These are phyloP conservation scores for Naganishia vishniacii DNA, from an alignment of 768 basidiomycete genomes.

Conservation along the genomic window DNA sequence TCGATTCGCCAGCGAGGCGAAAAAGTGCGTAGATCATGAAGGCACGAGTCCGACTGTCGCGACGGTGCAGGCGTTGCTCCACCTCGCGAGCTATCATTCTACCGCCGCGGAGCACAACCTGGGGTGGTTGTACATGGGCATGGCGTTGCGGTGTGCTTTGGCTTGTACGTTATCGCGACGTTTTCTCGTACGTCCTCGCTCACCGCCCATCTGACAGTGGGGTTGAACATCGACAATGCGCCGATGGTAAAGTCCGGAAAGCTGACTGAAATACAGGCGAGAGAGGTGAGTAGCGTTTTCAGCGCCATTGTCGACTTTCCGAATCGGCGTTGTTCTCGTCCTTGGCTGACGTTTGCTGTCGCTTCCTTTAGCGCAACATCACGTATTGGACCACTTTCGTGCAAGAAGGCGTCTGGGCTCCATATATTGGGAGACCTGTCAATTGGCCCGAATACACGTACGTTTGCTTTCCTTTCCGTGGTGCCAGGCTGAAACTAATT, in stretches of 20 bases:
- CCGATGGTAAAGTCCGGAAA: conserved; percentile 33
- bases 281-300: conserved; percentile 29
- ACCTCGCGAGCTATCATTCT: conserved; percentile 51
- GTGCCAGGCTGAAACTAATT: not conserved
- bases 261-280: conserved; percentile 33
- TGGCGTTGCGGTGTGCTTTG: conserved; percentile 36
- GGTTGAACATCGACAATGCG: conserved; percentile 38
- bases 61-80: conserved; percentile 51
- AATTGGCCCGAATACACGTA: conserved; percentile 35
- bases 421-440: conserved; percentile 38
- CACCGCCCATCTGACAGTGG: conserved; percentile 31
- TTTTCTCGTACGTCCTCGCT: not conserved
- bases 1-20: conserved; percentile 50
- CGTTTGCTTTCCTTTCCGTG: not conserved
- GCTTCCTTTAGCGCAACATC: conserved; percentile 30
- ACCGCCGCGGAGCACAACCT: conserved; percentile 51
- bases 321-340: too few relatives aligned
- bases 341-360: too few relatives aligned
- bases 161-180: conserved; percentile 34
- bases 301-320: not conserved
- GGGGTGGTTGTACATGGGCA: conserved; percentile 53
- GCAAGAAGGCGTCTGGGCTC: conserved; percentile 40
- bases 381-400: conserved; percentile 42
- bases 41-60: conserved; percentile 51
- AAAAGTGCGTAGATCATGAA: conserved; percentile 51